phyloP scores from a whole-genome alignment of 2,329 filamentous ascomycete species.

The Aspergillus chevalieri region DNA sequence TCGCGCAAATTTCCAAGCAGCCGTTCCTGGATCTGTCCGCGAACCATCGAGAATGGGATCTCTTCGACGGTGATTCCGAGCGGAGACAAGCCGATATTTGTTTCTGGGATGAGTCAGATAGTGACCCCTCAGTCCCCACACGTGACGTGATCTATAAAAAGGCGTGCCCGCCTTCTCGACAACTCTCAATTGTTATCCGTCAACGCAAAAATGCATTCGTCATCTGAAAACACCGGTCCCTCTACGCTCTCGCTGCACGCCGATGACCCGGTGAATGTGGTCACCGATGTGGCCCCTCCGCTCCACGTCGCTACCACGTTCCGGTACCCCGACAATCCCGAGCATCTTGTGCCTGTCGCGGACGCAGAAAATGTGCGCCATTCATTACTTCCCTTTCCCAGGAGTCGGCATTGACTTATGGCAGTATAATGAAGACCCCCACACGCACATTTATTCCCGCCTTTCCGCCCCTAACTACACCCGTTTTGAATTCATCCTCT shows the following conservation, averaged over 20 bases:
- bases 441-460: constrained; percentile 74
- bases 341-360: constrained; percentile 50
- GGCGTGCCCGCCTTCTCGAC: constrained; percentile 12
- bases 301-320: constrained; percentile 91
- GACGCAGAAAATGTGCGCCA: constrained; percentile 26
- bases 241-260: constrained; percentile 74
- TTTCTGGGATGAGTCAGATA: background rate
- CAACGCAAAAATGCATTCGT: constrained; percentile 17
- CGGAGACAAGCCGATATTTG: no score
- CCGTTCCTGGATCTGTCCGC: constrained; percentile 33
- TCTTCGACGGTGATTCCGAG: constrained; percentile 28
- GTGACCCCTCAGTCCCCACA: background rate
- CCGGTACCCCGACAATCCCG: constrained; percentile 68
- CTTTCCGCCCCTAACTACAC: constrained; percentile 70
- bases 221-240: constrained; percentile 30
- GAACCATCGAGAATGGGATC: constrained; percentile 37
- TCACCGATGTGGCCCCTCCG: constrained; percentile 77
- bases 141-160: background rate
- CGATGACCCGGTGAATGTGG: constrained; percentile 68
- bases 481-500: constrained; percentile 77
- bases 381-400: background rate
- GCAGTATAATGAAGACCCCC: constrained; percentile 19
- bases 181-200: constrained; percentile 7
- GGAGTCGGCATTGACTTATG: background rate
- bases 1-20: constrained; percentile 32